Evolutionary conservation across 805 yeast species (phyloP).

Genomic region (Starmerella floricola): DNA sequence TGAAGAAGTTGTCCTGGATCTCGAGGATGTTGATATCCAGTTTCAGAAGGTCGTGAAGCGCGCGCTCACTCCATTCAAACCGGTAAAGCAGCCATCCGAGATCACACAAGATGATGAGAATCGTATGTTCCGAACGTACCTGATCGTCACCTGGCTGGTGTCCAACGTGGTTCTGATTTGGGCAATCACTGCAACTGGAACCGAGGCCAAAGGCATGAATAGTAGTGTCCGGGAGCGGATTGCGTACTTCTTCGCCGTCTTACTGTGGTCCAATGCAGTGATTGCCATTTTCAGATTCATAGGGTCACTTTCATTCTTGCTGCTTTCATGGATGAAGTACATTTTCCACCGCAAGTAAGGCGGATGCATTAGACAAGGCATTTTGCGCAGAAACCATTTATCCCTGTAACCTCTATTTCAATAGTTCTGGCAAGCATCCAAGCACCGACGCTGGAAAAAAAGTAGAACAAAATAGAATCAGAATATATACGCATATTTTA

Average conservation of each 20-base stretch:
- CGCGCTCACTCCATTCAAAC: constrained; percentile 40
- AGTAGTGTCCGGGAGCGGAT: constrained; percentile 31
- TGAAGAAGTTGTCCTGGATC: constrained; percentile 38
- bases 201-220: constrained; percentile 29
- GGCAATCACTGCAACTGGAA: constrained; percentile 30
- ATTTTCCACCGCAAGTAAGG: constrained; percentile 16
- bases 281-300: constrained; percentile 45
- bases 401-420: too few relatives aligned
- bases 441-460: too few relatives aligned
- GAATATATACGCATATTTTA: too few relatives aligned
- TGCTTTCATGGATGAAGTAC: constrained; percentile 16
- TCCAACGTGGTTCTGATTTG: constrained; percentile 30
- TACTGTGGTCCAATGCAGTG: constrained; percentile 52
- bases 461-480: too few relatives aligned
- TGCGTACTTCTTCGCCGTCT: constrained; percentile 34
- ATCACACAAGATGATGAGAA: constrained; percentile 29
- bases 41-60: constrained; percentile 38
- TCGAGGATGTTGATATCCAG: constrained; percentile 43
- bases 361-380: too few relatives aligned
- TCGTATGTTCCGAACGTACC: constrained; percentile 33
- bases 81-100: constrained; percentile 25
- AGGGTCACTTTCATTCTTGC: constrained; percentile 42
- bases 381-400: too few relatives aligned
- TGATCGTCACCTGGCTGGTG: constrained; percentile 32
- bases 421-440: too few relatives aligned